Percentiles rank a stretch among this genome's conserved stretches.
Conservation (phyloP, 164 flowering plant species). For the Magnolia kwangsiensis region DNA sequence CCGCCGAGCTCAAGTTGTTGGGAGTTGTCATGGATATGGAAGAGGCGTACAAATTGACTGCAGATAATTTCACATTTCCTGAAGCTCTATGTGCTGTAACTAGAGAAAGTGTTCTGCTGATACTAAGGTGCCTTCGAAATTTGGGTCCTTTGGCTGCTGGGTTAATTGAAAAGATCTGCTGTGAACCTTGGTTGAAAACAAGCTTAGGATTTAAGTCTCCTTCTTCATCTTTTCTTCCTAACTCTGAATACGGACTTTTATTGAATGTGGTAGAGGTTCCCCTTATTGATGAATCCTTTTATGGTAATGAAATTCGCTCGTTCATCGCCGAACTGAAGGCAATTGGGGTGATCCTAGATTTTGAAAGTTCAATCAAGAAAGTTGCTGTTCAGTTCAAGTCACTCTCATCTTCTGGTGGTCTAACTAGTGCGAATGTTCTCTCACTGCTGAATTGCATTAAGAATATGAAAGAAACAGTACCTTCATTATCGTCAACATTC, state of each 20-base stretch:
- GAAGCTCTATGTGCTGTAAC: not conserved
- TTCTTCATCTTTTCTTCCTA: not conserved
- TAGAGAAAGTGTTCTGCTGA: not conserved
- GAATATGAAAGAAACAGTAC: not conserved
- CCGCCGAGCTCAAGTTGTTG: conserved; percentile 44
- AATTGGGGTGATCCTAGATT: not conserved
- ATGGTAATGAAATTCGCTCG: conserved; percentile 19
- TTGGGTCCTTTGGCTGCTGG: not conserved
- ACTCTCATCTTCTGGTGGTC: not conserved
- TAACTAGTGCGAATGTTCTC: not conserved
- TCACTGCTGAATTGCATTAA: not conserved
- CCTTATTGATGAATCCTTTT: conserved; percentile 30
- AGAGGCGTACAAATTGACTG: conserved; percentile 28
- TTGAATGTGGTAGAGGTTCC: conserved; percentile 15
- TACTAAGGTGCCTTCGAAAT: not conserved
- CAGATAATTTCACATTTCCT: not conserved
- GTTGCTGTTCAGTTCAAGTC: not conserved
- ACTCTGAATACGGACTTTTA: not conserved
- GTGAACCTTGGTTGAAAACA: conserved; percentile 37
- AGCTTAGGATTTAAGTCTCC: conserved; percentile 23
- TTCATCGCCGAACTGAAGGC: not conserved
- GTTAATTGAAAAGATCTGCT: conserved; percentile 21
- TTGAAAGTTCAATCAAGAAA: not conserved
- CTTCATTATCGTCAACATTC: not conserved
- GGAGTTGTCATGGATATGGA: conserved; percentile 41